Evolutionary conservation across 192 early-diverging fungal genomes (phyloP), one percentile per base, ranked within the genome.

Genomic region (Backusella sp.): DNA sequence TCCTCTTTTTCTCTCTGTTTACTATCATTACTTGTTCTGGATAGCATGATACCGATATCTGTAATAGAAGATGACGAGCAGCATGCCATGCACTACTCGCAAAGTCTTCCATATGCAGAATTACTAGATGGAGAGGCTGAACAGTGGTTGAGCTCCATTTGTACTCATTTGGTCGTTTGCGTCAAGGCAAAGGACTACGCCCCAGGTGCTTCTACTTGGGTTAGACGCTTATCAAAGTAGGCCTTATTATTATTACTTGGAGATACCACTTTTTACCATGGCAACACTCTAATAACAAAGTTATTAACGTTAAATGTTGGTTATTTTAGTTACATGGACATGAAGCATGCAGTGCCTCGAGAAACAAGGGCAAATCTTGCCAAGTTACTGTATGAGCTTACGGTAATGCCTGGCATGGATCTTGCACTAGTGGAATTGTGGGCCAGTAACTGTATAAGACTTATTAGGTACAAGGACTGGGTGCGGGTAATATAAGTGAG

Each of bases 371-470:
- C 83, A 17, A 73, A 83, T 28, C 76, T 93, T 46, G 90, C 88
- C 34, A 77, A 82, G 52, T 53, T 92, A 12, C 79, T 95, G 62
- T 93, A 90, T 81, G 90, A 91, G 68, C 84, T 95, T 37, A 78
- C 84, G 6, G 80, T 89, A 34, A 86, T 86, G 17, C 88, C 90
- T 32, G 88, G 90, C 15, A 91, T 95, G 80, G 91, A 95, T 82
- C 66, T 86, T 39, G 77, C 88, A 8, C 83, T 91, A 62, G 89
- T 92, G n/a, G 87, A 88, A 37, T 70, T 81, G 49, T 95, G 90
- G 86, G 85, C 88, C 30, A 77, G 81, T 21, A 80, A 82, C 15
- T 88, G 90, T 72, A 80, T 86, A 1, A 86, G 91, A 5, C 77
- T 94, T 37, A 86, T 96, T 72, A 91, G 87, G 93, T 94, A 66